Evolutionary conservation across 1,284 basidiomycete genomes (phyloP).

Genomic region (Vanrija sp.): DNA sequence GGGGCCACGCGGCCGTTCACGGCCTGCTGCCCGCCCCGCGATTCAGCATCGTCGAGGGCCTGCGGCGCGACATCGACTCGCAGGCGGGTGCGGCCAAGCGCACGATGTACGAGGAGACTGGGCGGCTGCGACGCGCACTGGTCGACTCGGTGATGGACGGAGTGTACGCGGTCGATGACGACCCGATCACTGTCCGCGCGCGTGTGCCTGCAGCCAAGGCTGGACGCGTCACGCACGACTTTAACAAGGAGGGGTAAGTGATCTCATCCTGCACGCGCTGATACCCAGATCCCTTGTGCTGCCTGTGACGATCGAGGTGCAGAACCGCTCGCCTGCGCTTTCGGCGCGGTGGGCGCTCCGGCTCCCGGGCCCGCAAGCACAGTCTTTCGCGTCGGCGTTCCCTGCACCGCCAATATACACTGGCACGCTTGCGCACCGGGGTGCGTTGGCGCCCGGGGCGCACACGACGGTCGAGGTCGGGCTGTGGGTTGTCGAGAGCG

Average conservation of each 20-base stretch:
- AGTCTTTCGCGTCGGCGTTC: neutral
- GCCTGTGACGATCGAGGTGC: slow-evolving; percentile 59
- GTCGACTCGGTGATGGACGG: slow-evolving; percentile 63
- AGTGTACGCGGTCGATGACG: slow-evolving; percentile 71
- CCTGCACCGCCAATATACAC: slow-evolving; percentile 13
- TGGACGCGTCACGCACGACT: slow-evolving; percentile 58
- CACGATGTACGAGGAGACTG: slow-evolving; percentile 86
- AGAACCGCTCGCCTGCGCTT: slow-evolving; percentile 54
- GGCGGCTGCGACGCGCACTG: slow-evolving; percentile 63
- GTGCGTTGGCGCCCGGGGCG: slow-evolving; percentile 21
- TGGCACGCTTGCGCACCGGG: slow-evolving; percentile 25
- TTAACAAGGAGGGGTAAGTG: slow-evolving; percentile 59
- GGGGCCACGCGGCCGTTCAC: slow-evolving; percentile 61
- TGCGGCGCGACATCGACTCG: slow-evolving; percentile 58
- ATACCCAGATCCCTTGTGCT: slow-evolving; percentile 57
- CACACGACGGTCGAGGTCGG: slow-evolving; percentile 6
- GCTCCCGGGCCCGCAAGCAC: slow-evolving; percentile 16
- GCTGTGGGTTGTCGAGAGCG: slow-evolving; percentile 28
- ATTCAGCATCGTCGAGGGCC: slow-evolving; percentile 56
- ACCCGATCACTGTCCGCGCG: slow-evolving; percentile 57
- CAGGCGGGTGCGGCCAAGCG: slow-evolving; percentile 63
- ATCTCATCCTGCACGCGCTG: slow-evolving; percentile 1
- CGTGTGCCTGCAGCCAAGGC: slow-evolving; percentile 10
- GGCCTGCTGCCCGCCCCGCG: slow-evolving; percentile 63
- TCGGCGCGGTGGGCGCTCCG: slow-evolving; percentile 31